phyloP scores from a whole-genome alignment of 192 early-diverging fungal genomes.

The Coemansia sp. region DNA sequence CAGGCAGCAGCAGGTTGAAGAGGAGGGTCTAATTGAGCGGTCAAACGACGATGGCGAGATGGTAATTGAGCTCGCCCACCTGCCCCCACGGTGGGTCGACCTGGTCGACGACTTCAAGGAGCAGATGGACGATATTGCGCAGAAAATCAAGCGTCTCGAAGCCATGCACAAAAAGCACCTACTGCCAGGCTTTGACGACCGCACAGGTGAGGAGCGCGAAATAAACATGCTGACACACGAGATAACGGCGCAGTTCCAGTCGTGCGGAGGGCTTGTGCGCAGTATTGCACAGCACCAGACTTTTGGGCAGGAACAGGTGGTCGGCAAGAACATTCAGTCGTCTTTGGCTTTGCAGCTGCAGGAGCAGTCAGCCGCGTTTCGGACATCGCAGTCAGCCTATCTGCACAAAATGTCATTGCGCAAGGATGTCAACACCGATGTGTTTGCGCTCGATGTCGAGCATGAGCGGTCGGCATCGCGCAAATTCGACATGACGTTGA shows the following conservation, averaged over 20 bases:
- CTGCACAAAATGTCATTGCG: constrained; percentile 62
- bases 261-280: constrained; percentile 77
- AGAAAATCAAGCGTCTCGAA: constrained; percentile 63
- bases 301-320: constrained; percentile 60
- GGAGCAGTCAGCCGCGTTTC: constrained; percentile 74
- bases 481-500: constrained; percentile 61
- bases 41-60: constrained; percentile 72
- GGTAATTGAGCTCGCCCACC: constrained; percentile 82
- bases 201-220: constrained; percentile 68
- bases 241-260: constrained; percentile 88
- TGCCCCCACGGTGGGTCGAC: constrained; percentile 94
- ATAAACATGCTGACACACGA: constrained; percentile 81
- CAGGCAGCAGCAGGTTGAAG: constrained; percentile 21
- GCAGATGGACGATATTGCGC: constrained; percentile 61
- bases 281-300: constrained; percentile 58
- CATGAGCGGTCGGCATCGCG: constrained; percentile 40
- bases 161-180: constrained; percentile 83
- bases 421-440: constrained; percentile 45
- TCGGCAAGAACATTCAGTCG: constrained; percentile 85
- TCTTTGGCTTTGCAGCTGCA: constrained; percentile 88
- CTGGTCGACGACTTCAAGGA: constrained; percentile 85
- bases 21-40: constrained; percentile 54
- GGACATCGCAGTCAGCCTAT: constrained; percentile 85
- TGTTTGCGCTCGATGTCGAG: constrained; percentile 42
- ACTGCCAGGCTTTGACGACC: constrained; percentile 93